Evolutionary conservation across 2,329 filamentous ascomycete species (phyloP), one percentile per base, ranked within the genome.

Genomic region (Neonectria magnoliae): DNA sequence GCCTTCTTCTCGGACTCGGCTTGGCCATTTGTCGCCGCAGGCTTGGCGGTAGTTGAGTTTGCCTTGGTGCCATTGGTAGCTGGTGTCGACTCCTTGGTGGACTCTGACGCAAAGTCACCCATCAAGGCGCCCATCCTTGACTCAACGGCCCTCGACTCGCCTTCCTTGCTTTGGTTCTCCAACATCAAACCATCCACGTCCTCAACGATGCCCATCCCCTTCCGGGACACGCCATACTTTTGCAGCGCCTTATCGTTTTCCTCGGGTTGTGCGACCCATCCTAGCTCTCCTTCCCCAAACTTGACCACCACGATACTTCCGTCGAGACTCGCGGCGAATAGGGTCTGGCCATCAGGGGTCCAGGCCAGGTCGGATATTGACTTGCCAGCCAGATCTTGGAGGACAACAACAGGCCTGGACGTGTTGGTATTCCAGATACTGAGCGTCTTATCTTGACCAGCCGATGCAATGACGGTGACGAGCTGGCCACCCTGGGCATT

Each of bases 361-460:
- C 96, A 99, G 0, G 95, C 90, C 57, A 99, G 83, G 80, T 99
- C 96, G 1, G 94, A 97, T 69, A 99, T 95, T 1, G 96, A 93
- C 77, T 99, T 99, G 45, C 89, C 89, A 18, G 93, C 91, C 64
- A 99, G 80, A 73, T 98, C 95, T 76, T 97, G 93, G 10, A 94
- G 86, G 57, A 98, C 94, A 20, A 98, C 90, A 20, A 98, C 90
- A 0, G 96, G 96, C 22, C 96, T 85, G 1, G 96, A 94, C 25
- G 93, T 97, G 75, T 94, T 97, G 1, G 97, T 99, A 73, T 98
- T 98, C 96, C 96, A 99, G 41, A 99, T 91, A 74, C 93, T 98
- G 45, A 99, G 81, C 2, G 94, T 96, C 80, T 98, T 98, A 77
- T 99, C 96, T 75, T 97, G 96, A 3, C 96, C 97, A 6, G 95